These are phyloP conservation scores for Carex pumila DNA, from an alignment of 176 grass and related monocot species.

Conservation along the genomic window DNA sequence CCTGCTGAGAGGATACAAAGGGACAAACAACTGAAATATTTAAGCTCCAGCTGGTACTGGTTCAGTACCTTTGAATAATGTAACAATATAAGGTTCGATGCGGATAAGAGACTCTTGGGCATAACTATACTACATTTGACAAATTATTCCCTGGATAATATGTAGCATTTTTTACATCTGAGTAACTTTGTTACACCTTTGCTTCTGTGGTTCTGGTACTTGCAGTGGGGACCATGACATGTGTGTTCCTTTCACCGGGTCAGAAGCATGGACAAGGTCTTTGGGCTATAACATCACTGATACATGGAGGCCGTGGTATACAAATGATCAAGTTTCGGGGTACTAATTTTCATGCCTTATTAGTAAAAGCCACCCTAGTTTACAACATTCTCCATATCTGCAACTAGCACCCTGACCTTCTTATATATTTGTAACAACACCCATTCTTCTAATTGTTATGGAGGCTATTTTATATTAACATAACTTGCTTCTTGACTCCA, in stretches of 20 bases:
- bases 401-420: background rate
- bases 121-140: background rate
- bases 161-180: background rate
- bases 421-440: background rate
- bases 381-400: background rate
- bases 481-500: background rate
- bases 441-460: background rate
- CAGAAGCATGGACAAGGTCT: conserved; percentile 74
- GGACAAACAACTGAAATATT: background rate
- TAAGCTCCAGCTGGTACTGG: background rate
- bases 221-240: conserved; percentile 93
- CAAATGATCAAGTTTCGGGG: conserved; percentile 77
- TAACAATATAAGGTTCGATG: background rate
- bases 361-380: background rate
- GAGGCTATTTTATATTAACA: background rate
- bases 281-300: conserved; percentile 59
- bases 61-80: background rate
- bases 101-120: background rate
- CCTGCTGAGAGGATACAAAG: background rate
- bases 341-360: conserved; percentile 12
- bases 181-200: background rate
- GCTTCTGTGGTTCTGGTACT: background rate
- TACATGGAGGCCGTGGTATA: conserved; percentile 62
- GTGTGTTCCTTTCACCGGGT: conserved; percentile 84
- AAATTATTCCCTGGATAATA: background rate